A percentile compares a stretch with the other conserved stretches of the same genome.
Evolutionary conservation across 2,329 filamentous ascomycete genomes (phyloP).

Genomic region (Colletotrichum incanum): DNA sequence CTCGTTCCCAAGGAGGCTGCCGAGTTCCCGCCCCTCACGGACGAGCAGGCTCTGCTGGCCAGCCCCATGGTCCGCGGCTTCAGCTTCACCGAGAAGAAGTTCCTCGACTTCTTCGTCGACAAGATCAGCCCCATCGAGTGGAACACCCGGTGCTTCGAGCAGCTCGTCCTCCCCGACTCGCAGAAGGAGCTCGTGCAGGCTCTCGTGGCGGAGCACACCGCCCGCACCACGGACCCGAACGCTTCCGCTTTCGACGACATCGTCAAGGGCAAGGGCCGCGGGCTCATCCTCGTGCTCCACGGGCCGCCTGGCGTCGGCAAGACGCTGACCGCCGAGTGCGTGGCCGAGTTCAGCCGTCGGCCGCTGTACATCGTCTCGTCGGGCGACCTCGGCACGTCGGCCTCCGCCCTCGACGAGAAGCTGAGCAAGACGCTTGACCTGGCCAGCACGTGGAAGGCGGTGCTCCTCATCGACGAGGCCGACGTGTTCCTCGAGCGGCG

Average conservation of each 20-base stretch:
- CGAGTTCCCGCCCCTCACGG: conserved; percentile 48
- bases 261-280: conserved; percentile 60
- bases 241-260: conserved; percentile 65
- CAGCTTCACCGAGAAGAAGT: conserved; percentile 62
- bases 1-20: conserved; percentile 45
- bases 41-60: conserved; percentile 59
- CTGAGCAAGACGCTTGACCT: conserved; percentile 87
- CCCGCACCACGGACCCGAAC: conserved; percentile 72
- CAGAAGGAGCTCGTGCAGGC: conserved; percentile 67
- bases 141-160: conserved; percentile 64
- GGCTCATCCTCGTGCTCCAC: conserved; percentile 64
- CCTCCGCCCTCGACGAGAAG: conserved; percentile 75
- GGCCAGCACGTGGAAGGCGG: conserved; percentile 88
- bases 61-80: conserved; percentile 67
- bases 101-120: conserved; percentile 66
- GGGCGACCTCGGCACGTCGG: conserved; percentile 80
- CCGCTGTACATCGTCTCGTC: conserved; percentile 70
- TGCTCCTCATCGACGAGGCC: conserved; percentile 88
- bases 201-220: conserved; percentile 72
- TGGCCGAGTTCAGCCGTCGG: conserved; percentile 64
- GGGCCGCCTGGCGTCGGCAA: conserved; percentile 67
- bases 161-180: conserved; percentile 63
- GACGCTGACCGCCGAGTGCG: conserved; percentile 65
- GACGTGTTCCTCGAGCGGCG: conserved; percentile 89
- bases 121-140: conserved; percentile 62